These are phyloP conservation scores for Candida andamanensis DNA, from an alignment of 805 yeast genomes.

Conservation along the genomic window DNA sequence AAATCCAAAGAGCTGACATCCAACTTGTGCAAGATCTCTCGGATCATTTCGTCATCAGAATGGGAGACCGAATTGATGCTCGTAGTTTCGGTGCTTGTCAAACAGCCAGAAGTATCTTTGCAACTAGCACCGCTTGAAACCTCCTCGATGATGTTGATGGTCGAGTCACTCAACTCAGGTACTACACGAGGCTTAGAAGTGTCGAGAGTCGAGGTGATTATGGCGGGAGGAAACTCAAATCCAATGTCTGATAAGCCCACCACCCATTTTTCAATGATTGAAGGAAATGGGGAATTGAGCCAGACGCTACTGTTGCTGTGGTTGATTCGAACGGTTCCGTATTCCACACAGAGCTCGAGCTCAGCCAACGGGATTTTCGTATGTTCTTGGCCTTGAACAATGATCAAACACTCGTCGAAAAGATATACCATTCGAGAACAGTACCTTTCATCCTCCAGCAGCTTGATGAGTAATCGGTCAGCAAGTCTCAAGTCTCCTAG, in stretches of 20 bases:
- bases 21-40: constrained; percentile 5
- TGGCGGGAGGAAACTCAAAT: constrained; percentile 28
- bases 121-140: constrained; percentile 1
- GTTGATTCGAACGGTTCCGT: constrained; percentile 4
- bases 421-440: constrained; percentile 24
- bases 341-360: constrained; percentile 4
- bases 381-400: constrained; percentile 7
- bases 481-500: constrained; percentile 34
- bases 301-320: constrained; percentile 10
- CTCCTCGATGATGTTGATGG: constrained; percentile 1
- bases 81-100: not conserved
- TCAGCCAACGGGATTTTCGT: constrained; percentile 1
- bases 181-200: too few species aligned
- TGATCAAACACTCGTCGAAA: constrained; percentile 28
- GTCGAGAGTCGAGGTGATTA: constrained; percentile 29
- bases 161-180: constrained; percentile 1
- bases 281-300: constrained; percentile 22
- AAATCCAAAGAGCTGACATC: constrained; percentile 3
- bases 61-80: constrained; percentile 1
- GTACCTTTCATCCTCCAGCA: constrained; percentile 5
- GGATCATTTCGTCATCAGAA: constrained; percentile 7
- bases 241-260: constrained; percentile 32
- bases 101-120: too few species aligned
- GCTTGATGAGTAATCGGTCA: constrained; percentile 24
- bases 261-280: constrained; percentile 42